Conservation (phyloP, 2,329 filamentous ascomycete species). For the Cercospora citrullina region DNA sequence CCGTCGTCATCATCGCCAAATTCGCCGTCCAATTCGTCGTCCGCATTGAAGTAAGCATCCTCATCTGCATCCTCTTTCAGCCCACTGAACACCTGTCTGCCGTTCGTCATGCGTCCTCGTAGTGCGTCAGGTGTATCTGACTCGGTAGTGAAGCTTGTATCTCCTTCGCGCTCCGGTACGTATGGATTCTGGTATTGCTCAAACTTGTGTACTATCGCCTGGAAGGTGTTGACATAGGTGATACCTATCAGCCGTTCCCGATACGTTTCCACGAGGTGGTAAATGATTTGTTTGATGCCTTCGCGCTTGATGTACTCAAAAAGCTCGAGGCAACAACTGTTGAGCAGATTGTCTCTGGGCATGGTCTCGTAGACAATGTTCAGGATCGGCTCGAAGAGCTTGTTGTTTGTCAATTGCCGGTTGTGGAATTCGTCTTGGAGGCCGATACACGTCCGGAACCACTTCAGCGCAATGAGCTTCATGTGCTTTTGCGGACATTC, state of each 20-base stretch:
- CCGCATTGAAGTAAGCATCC: slow-evolving; percentile 91
- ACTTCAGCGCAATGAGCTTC: slow-evolving; percentile 87
- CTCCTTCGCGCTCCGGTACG: slow-evolving; percentile 55
- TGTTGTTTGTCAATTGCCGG: slow-evolving; percentile 77
- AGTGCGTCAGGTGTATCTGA: slow-evolving; percentile 53
- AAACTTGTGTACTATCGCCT: slow-evolving; percentile 70
- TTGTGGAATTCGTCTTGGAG: slow-evolving; percentile 91
- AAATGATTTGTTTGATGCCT: slow-evolving; percentile 75
- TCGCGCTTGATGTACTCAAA: slow-evolving; percentile 86
- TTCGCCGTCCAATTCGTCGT: slow-evolving; percentile 80
- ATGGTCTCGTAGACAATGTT: slow-evolving; percentile 81
- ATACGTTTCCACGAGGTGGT: slow-evolving; percentile 81
- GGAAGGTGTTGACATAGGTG: slow-evolving; percentile 83
- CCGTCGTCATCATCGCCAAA: slow-evolving; percentile 36
- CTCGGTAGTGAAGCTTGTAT: slow-evolving; percentile 67
- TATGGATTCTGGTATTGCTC: slow-evolving; percentile 67
- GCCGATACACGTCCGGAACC: slow-evolving; percentile 82
- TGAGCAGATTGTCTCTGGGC: slow-evolving; percentile 88
- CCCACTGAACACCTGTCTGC: slow-evolving; percentile 60
- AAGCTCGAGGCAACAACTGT: slow-evolving; percentile 89
- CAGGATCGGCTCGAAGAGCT: slow-evolving; percentile 79
- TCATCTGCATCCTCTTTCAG: slow-evolving; percentile 83
- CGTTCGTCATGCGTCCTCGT: slow-evolving; percentile 48
- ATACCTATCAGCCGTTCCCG: slow-evolving; percentile 73
- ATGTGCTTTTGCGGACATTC: slow-evolving; percentile 85